These are phyloP conservation scores for Bidens hawaiensis DNA, from an alignment of 140 eudicot genomes.

Conservation along the genomic window DNA sequence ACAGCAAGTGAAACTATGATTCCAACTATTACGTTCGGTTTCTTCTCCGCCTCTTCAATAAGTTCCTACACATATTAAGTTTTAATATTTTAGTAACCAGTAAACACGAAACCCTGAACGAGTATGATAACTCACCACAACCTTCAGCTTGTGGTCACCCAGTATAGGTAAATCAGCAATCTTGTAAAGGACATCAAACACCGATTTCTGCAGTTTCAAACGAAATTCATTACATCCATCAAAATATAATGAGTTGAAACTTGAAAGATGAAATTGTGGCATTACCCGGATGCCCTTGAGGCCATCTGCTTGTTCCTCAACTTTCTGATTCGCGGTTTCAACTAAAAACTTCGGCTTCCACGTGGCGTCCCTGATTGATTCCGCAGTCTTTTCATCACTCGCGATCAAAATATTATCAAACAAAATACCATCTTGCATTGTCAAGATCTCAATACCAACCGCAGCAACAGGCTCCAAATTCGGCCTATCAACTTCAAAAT, in stretches of 20 bases:
- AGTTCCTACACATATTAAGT: conserved; percentile 44
- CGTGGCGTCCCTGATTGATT: conserved; percentile 42
- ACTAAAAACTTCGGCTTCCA: conserved; percentile 83
- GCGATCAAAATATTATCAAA: conserved; percentile 85
- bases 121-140: conserved; percentile 42
- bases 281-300: conserved; percentile 75
- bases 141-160: conserved; percentile 65
- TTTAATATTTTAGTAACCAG: conserved; percentile 4
- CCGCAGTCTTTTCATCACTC: conserved; percentile 66
- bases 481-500: conserved; percentile 70
- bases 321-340: conserved; percentile 67
- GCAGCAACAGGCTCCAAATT: conserved; percentile 82
- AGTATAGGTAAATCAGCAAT: conserved; percentile 73
- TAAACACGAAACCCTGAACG: not conserved
- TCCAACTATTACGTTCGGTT: conserved; percentile 58
- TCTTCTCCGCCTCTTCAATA: conserved; percentile 70
- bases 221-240: not conserved
- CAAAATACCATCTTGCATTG: conserved; percentile 97
- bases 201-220: conserved; percentile 51
- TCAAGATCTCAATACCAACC: conserved; percentile 96
- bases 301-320: conserved; percentile 30
- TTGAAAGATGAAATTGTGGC: not conserved
- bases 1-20: conserved; percentile 44
- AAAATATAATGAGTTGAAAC: not conserved
- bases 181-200: conserved; percentile 80